phyloP scores from a whole-genome alignment of 2,329 filamentous ascomycete genomes.

The Thelonectria discophora region DNA sequence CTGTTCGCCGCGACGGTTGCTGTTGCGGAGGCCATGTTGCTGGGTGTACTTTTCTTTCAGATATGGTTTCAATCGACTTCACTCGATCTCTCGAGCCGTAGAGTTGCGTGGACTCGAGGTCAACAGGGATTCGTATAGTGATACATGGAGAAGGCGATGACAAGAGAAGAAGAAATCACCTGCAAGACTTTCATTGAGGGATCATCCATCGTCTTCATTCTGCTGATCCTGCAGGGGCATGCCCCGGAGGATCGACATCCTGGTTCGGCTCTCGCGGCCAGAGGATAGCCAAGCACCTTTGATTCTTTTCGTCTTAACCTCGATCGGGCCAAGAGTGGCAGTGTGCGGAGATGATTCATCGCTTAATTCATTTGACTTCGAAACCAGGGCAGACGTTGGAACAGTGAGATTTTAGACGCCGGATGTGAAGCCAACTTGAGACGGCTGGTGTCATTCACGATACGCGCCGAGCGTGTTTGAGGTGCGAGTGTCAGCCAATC shows the following conservation, averaged over 20 bases:
- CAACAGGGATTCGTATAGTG: background rate
- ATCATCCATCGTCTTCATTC: too few relatives aligned
- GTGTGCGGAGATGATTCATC: background rate
- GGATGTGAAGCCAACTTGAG: constrained; percentile 2
- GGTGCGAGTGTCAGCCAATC: background rate
- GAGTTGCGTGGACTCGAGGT: background rate
- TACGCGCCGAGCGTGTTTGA: background rate
- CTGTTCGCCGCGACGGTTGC: background rate
- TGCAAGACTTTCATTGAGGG: background rate
- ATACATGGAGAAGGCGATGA: background rate
- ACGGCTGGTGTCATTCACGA: background rate
- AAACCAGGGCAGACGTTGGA: background rate
- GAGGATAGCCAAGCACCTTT: background rate
- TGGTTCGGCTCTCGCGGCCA: background rate
- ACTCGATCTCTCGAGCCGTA: background rate
- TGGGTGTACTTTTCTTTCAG: background rate
- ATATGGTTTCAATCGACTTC: too few relatives aligned
- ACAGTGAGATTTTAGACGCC: background rate
- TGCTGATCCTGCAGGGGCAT: background rate
- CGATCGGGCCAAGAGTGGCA: background rate
- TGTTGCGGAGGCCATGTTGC: constrained; percentile 8
- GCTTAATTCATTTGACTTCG: background rate
- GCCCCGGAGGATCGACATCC: background rate
- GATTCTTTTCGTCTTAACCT: background rate
- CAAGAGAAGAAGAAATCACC: background rate